These are phyloP conservation scores for Saturnispora galanensis DNA, from an alignment of 805 yeast species.

Conservation along the genomic window DNA sequence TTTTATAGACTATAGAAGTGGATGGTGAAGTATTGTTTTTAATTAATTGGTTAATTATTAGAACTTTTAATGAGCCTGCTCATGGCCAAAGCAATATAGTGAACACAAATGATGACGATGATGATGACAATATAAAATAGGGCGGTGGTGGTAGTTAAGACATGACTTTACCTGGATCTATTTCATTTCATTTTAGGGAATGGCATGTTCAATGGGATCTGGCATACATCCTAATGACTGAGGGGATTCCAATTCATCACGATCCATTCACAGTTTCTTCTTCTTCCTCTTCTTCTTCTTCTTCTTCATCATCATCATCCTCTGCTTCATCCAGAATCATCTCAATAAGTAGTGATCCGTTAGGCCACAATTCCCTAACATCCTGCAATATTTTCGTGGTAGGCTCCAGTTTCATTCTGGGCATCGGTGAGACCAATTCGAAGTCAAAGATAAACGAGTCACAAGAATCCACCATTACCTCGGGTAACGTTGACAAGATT, in stretches of 20 bases:
- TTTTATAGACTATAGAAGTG: not conserved
- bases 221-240: too few species aligned
- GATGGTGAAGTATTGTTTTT: not conserved
- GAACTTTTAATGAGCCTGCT: too few species aligned
- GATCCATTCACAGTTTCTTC: not conserved
- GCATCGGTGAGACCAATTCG: slow-evolving; percentile 29
- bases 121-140: too few species aligned
- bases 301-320: slow-evolving; percentile 14
- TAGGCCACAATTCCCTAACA: slow-evolving; percentile 29
- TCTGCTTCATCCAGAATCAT: slow-evolving; percentile 17
- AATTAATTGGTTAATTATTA: not conserved
- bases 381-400: slow-evolving; percentile 15
- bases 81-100: too few species aligned
- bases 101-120: too few species aligned
- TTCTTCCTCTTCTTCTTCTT: not conserved
- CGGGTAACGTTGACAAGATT: slow-evolving; percentile 5
- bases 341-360: slow-evolving; percentile 29
- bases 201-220: too few species aligned
- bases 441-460: slow-evolving; percentile 20
- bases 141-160: too few species aligned
- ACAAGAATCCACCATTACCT: slow-evolving; percentile 13
- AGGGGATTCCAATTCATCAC: too few species aligned
- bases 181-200: too few species aligned
- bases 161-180: too few species aligned
- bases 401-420: slow-evolving; percentile 24